These are phyloP conservation scores for Gracilariopsis chorda DNA, from an alignment of 23 red algal genomes.

Conservation along the genomic window DNA sequence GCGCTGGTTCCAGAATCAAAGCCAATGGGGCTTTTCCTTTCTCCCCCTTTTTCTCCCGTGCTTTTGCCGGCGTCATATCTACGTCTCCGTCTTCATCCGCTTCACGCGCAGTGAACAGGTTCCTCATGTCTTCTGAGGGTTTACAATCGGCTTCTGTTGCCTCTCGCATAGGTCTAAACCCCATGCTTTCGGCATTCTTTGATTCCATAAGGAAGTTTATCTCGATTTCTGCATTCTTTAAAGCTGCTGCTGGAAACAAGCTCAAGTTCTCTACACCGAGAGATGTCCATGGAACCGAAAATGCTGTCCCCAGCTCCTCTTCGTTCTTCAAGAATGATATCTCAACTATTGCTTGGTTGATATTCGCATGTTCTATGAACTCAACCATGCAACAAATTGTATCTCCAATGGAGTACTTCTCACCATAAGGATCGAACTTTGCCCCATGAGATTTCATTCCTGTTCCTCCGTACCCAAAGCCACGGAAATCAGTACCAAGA, in stretches of 20 bases:
- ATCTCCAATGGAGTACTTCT: conserved; percentile 60
- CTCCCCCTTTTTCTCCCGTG: not conserved
- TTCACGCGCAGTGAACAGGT: not conserved
- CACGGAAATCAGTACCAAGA: conserved; percentile 70
- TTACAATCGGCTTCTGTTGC: conserved; percentile 16
- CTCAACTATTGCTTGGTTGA: not conserved
- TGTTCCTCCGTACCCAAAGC: conserved; percentile 83
- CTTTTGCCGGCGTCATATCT: not conserved
- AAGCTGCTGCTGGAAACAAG: conserved; percentile 59
- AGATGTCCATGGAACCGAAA: conserved; percentile 13
- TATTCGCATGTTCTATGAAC: conserved; percentile 15
- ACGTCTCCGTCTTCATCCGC: not conserved
- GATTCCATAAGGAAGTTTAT: conserved; percentile 23
- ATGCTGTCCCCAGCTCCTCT: conserved; percentile 60
- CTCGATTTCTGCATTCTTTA: conserved; percentile 75
- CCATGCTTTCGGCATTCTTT: not conserved
- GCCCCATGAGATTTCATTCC: conserved; percentile 75
- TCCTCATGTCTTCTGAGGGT: not conserved
- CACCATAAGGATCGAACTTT: conserved; percentile 79
- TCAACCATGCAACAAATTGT: conserved; percentile 71
- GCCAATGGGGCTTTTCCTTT: conserved; percentile 60
- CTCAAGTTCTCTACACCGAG: conserved; percentile 15
- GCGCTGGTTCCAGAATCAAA: conserved; percentile 80
- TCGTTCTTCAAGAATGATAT: conserved; percentile 83
- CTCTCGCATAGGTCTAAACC: conserved; percentile 42